Evolutionary conservation across 106 monocot species (phyloP).

Genomic region (Triglochin maritima): DNA sequence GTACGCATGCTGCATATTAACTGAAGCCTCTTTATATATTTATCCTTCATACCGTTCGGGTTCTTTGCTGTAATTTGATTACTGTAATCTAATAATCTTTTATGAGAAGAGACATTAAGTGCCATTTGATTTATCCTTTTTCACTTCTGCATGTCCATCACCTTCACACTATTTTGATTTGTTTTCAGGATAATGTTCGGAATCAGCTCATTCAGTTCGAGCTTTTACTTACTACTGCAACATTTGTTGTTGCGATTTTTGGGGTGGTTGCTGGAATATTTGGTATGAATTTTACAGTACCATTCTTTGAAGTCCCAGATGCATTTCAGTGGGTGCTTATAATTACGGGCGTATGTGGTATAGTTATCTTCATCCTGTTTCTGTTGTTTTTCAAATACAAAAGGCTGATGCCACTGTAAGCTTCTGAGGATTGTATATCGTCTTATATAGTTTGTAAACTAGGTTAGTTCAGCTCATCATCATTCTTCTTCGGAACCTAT

Average conservation of each 20-base stretch:
- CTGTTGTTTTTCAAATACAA: constrained; percentile 72
- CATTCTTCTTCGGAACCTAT: not conserved
- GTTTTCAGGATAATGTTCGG: constrained; percentile 19
- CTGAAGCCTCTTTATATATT: too few relatives aligned
- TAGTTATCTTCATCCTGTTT: constrained; percentile 63
- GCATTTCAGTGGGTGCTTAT: constrained; percentile 75
- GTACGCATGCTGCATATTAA: too few relatives aligned
- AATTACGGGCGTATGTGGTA: constrained; percentile 46
- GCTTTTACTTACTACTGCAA: constrained; percentile 15
- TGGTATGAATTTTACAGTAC: constrained; percentile 49
- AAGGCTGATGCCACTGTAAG: constrained; percentile 69
- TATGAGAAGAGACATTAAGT: too few relatives aligned
- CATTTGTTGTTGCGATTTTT: constrained; percentile 19
- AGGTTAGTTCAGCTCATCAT: not conserved
- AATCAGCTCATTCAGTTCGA: constrained; percentile 34
- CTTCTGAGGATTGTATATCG: not conserved
- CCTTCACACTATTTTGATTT: not conserved
- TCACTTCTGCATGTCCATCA: not conserved
- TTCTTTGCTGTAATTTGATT: not conserved
- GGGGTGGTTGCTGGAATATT: constrained; percentile 23
- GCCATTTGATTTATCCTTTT: not conserved
- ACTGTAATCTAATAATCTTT: not conserved
- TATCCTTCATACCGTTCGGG: too few relatives aligned
- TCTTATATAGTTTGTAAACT: not conserved
- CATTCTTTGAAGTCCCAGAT: constrained; percentile 40